Base-by-base conservation (phyloP, 805 yeast species). In the Candida vaughaniae region DNA sequence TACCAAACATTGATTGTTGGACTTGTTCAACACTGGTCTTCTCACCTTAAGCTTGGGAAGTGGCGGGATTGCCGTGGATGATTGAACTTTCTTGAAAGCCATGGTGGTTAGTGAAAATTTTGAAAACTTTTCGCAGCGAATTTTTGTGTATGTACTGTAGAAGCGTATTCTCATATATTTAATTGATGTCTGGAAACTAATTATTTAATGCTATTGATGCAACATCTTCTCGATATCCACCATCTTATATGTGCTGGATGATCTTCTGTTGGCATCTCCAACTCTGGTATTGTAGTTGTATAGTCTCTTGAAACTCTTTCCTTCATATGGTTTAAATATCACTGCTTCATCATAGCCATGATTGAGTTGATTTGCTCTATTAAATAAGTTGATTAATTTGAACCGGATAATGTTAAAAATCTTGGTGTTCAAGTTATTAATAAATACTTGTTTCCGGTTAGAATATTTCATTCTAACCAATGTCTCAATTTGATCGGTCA, bases 1-100 rank as follows among this genome's bases (percentile, higher is more conserved):
- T 39, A 86, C 88, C 42, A 80, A 60, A 60, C 96, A 89, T 40
- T 86, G 80, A 49, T 82, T 80, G 31, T 85, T 75, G 39, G 71
- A 60, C 47, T 77, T 78, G 34, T 73, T 70, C 20, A 74, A 65
- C 3, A 76, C 67, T 11, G 88, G 80, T 49, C 77, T 80, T 56
- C 82, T 81, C 41, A 82, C 84, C 58, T 79, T 76, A 35, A 87
- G 70, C 54, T 81, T 73, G 27, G 88, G 90, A 43, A 87, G 72
- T 15, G 89, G 86, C 17, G 95, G 95, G 45, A 68, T 56, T 34
- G 62, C 55, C 55, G 60, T 64, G 31, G 63, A 61, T 36, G 65
- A 64, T 35, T 63, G 66, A 34, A 66, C 59, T 52, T 66, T 68
- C 53, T 68, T 68, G 53, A 58, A 65, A 15, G 72, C 69, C 74